These are phyloP conservation scores for Digitaria exilis DNA, from an alignment of 202 grass and related monocot genomes.

Conservation along the genomic window DNA sequence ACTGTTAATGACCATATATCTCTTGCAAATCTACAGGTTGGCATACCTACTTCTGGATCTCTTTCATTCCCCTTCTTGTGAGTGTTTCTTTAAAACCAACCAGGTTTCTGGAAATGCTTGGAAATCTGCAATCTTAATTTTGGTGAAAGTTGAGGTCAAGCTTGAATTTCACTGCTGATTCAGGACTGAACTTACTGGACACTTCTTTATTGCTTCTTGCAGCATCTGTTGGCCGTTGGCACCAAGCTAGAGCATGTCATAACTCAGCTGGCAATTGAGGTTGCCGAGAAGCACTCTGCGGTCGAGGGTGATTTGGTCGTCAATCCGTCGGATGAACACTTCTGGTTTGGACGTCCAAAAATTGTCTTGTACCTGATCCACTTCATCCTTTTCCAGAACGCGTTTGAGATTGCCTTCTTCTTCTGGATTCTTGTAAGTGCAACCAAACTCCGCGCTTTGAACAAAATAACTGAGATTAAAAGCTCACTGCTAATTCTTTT, in stretches of 20 bases:
- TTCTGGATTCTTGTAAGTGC: slow-evolving; percentile 93
- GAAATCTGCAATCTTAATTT: background rate
- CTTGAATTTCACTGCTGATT: background rate
- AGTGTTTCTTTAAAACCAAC: slow-evolving; percentile 19
- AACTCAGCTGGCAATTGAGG: slow-evolving; percentile 73
- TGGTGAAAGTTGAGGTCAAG: background rate
- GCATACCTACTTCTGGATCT: slow-evolving; percentile 97
- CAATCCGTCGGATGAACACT: slow-evolving; percentile 81
- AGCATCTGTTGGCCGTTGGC: slow-evolving; percentile 80
- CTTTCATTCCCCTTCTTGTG: slow-evolving; percentile 87
- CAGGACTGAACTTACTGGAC: background rate
- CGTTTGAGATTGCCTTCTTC: slow-evolving; percentile 93
- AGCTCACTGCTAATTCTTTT: slow-evolving; percentile 9
- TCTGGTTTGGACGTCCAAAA: slow-evolving; percentile 72
- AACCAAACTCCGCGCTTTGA: background rate
- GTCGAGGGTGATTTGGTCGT: slow-evolving; percentile 86
- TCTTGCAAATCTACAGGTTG: slow-evolving; percentile 60
- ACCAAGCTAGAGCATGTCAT: slow-evolving; percentile 96
- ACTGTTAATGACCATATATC: background rate
- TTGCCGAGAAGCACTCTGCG: slow-evolving; percentile 81
- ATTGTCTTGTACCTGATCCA: slow-evolving; percentile 83
- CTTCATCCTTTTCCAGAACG: slow-evolving; percentile 95
- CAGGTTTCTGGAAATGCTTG: background rate
- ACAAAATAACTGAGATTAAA: background rate
- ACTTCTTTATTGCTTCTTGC: slow-evolving; percentile 19